Evolutionary conservation across 1,139 yeast species (phyloP).

Genomic region (Sugiyamaella grinbergsii): DNA sequence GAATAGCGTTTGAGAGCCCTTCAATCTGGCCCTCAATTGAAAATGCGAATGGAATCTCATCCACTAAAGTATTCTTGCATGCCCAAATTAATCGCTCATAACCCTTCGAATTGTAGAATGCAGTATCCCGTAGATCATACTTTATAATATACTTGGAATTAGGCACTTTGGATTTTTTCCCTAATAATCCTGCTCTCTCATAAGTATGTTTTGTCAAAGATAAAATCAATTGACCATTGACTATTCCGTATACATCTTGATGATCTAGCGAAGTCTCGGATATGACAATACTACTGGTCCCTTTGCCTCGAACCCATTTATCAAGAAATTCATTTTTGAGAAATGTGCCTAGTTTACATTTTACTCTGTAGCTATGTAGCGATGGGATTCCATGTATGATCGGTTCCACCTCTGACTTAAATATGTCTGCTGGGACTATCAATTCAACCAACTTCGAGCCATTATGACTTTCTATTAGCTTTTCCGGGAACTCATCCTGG

Average conservation of each 20-base stretch:
- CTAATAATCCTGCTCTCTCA: constrained; percentile 41
- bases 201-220: constrained; percentile 41
- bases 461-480: constrained; percentile 19
- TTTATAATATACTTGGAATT: constrained; percentile 22
- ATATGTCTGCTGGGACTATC: constrained; percentile 14
- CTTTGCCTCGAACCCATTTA: constrained; percentile 8
- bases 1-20: neutral
- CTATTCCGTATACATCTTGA: constrained; percentile 41
- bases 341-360: constrained; percentile 12
- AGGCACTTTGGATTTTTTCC: constrained; percentile 29
- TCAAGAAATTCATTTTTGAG: constrained; percentile 13
- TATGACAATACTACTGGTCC: constrained; percentile 22
- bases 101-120: constrained; percentile 26
- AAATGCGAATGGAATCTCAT: constrained; percentile 18
- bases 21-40: neutral
- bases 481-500: neutral
- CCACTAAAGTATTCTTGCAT: constrained; percentile 37
- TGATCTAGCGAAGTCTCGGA: constrained; percentile 38
- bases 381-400: neutral
- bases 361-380: constrained; percentile 11
- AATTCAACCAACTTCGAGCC: constrained; percentile 14
- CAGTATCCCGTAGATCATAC: constrained; percentile 16
- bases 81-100: constrained; percentile 47
- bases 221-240: constrained; percentile 38
- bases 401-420: neutral